These are phyloP conservation scores for Penicillium oxalicum DNA, from an alignment of 2,329 filamentous ascomycete species.

Conservation along the genomic window DNA sequence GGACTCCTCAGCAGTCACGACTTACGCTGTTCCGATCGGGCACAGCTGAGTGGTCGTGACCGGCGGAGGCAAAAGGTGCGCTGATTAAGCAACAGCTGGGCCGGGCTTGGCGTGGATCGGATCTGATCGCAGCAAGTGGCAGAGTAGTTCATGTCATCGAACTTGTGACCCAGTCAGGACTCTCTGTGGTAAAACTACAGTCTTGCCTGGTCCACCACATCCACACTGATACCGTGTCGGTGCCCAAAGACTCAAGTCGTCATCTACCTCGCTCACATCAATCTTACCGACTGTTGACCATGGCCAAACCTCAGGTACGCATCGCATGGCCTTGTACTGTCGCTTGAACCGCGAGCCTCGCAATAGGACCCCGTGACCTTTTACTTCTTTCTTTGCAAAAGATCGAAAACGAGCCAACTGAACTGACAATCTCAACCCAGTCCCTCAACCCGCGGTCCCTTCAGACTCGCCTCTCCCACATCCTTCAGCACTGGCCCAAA, in stretches of 20 bases:
- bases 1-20: no score
- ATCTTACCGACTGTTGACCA: conserved; percentile 7
- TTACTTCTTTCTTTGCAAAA: neutral
- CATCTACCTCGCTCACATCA: neutral
- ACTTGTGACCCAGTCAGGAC: neutral
- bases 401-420: neutral
- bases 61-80: no score
- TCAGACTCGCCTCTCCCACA: conserved; percentile 35
- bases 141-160: neutral
- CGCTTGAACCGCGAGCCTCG: neutral
- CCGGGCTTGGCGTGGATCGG: conserved; percentile 1
- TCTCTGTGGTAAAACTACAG: neutral
- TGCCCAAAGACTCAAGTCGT: neutral
- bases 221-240: no score
- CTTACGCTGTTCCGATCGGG: no score
- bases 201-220: no score
- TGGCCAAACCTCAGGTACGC: conserved; percentile 27
- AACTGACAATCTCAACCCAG: conserved; percentile 8
- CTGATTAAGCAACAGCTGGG: neutral
- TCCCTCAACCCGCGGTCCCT: conserved; percentile 25
- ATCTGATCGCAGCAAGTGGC: conserved; percentile 1
- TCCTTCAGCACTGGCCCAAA: conserved; percentile 41
- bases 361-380: neutral
- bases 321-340: neutral
- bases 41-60: no score